Conservation (phyloP, 495 filamentous ascomycete species). For the Aspergillus hancockii region DNA sequence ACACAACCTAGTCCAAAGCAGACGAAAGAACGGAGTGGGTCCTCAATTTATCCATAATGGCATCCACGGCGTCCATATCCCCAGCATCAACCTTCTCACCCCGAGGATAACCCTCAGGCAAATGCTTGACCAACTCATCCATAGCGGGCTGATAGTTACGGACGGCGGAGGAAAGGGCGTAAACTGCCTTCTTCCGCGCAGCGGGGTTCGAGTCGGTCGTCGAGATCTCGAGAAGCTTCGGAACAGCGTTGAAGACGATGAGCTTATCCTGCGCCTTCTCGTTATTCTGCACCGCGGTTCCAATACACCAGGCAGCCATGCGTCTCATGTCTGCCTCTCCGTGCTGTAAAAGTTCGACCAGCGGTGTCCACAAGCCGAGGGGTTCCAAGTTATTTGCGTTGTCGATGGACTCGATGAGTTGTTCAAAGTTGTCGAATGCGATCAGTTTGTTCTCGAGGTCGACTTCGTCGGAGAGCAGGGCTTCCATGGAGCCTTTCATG, state of each 20-base stretch:
- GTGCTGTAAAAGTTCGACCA: slow-evolving; percentile 66
- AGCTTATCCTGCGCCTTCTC: slow-evolving; percentile 76
- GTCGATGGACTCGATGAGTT: slow-evolving; percentile 86
- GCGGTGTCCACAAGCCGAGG: slow-evolving; percentile 76
- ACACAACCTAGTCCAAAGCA: slow-evolving; percentile 20
- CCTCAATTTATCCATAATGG: slow-evolving; percentile 66
- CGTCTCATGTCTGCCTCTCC: slow-evolving; percentile 69
- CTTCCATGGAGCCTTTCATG: slow-evolving; percentile 80
- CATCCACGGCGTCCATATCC: slow-evolving; percentile 85
- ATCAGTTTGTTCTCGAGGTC: slow-evolving; percentile 75
- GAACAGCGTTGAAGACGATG: slow-evolving; percentile 68
- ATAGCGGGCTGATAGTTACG: slow-evolving; percentile 84
- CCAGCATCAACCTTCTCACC: slow-evolving; percentile 64
- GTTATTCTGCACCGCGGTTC: slow-evolving; percentile 97
- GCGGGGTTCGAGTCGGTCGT: slow-evolving; percentile 56
- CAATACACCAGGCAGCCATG: slow-evolving; percentile 89
- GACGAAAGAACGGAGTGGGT: slow-evolving; percentile 42
- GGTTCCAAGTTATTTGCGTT: slow-evolving; percentile 90
- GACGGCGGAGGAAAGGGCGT: slow-evolving; percentile 78
- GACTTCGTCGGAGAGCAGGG: slow-evolving; percentile 62
- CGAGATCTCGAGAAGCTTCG: slow-evolving; percentile 65
- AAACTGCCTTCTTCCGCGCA: slow-evolving; percentile 84
- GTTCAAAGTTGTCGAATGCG: slow-evolving; percentile 96
- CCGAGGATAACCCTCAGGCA: slow-evolving; percentile 62
- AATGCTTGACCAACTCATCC: slow-evolving; percentile 58